phyloP scores from a whole-genome alignment of 257 asterid species.

The Petunia secreta region DNA sequence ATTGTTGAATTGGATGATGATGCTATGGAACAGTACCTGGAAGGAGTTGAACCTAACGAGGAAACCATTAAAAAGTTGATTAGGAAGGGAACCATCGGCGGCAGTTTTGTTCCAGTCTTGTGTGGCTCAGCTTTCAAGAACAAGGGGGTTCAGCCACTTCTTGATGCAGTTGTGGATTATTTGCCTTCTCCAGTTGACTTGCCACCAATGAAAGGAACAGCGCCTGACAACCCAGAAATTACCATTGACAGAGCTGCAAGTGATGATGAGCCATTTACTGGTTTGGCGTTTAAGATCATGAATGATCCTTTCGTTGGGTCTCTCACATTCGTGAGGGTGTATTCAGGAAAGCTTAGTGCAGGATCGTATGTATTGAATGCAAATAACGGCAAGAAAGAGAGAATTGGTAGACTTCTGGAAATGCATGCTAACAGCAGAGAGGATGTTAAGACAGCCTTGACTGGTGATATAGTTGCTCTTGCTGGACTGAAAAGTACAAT shows the following conservation, averaged over 20 bases:
- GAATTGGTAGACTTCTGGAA: constrained; percentile 92
- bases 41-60: constrained; percentile 91
- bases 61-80: constrained; percentile 66
- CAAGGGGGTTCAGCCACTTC: constrained; percentile 91
- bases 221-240: constrained; percentile 85
- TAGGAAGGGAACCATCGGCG: constrained; percentile 68
- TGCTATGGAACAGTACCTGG: constrained; percentile 88
- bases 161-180: constrained; percentile 88
- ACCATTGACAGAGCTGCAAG: constrained; percentile 53
- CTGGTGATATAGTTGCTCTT: constrained; percentile 96
- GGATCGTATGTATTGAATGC: constrained; percentile 86
- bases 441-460: constrained; percentile 71
- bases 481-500: constrained; percentile 93
- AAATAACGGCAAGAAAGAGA: constrained; percentile 91
- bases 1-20: constrained; percentile 79
- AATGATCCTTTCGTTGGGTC: constrained; percentile 91
- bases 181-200: constrained; percentile 89
- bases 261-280: constrained; percentile 84
- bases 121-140: constrained; percentile 98
- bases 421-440: constrained; percentile 99
- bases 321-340: constrained; percentile 85
- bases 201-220: constrained; percentile 89
- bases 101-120: constrained; percentile 77
- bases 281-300: constrained; percentile 96
- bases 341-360: constrained; percentile 82